These are phyloP conservation scores for Candida insectalens DNA, from an alignment of 805 yeast species.

Conservation along the genomic window DNA sequence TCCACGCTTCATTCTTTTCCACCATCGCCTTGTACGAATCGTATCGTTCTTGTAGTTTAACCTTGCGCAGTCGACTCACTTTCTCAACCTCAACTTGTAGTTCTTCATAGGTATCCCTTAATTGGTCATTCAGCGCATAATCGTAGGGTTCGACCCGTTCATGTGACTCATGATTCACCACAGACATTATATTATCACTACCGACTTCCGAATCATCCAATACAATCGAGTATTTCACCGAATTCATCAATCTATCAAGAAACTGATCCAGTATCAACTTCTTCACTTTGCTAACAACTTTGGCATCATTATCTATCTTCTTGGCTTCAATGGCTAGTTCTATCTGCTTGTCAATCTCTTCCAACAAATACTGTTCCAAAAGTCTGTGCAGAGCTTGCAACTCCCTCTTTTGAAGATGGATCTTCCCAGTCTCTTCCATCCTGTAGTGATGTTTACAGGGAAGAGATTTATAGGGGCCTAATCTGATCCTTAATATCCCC, in stretches of 20 bases:
- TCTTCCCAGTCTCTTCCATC: conserved; percentile 6
- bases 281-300: conserved; percentile 22
- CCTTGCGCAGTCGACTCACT: conserved; percentile 45
- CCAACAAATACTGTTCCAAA: conserved; percentile 30
- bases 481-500: too few species aligned
- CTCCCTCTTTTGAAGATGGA: conserved; percentile 41
- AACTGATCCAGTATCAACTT: conserved; percentile 33
- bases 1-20: conserved; percentile 6
- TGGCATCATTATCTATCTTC: conserved; percentile 9
- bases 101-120: conserved; percentile 44
- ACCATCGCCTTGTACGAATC: conserved; percentile 26
- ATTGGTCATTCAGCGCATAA: conserved; percentile 45
- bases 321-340: conserved; percentile 3
- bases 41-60: conserved; percentile 35
- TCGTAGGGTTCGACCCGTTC: conserved; percentile 63
- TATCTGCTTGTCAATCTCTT: conserved; percentile 29
- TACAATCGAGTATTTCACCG: conserved; percentile 42
- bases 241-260: conserved; percentile 44
- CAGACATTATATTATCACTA: conserved; percentile 1
- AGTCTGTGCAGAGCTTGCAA: conserved; percentile 37
- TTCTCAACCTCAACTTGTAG: conserved; percentile 56
- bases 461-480: too few species aligned
- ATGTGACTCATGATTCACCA: conserved; percentile 12
- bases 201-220: conserved; percentile 39
- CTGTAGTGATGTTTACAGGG: too few species aligned